phyloP scores from a whole-genome alignment of 2,329 filamentous ascomycete species.

The Trichothecium roseum region DNA sequence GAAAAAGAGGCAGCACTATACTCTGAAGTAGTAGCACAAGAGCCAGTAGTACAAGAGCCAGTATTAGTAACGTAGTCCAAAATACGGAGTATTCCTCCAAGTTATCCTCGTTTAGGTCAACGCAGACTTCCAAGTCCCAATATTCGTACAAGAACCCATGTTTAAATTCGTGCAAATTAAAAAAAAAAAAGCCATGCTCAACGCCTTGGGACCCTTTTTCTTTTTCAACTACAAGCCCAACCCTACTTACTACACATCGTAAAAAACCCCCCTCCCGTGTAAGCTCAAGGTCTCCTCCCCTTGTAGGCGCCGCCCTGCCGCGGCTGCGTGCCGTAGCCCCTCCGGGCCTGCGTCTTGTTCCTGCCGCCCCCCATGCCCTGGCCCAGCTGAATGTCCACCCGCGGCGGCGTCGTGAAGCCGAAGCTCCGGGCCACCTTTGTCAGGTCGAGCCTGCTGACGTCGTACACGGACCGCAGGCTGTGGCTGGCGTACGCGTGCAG shows the following conservation, averaged over 20 bases:
- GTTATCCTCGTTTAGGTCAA: too few relatives aligned
- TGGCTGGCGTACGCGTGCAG: conserved; percentile 88
- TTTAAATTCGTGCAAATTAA: neutral
- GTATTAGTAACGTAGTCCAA: too few relatives aligned
- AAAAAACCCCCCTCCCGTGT: too few relatives aligned
- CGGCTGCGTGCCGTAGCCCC: conserved; percentile 72
- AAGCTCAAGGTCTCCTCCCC: conserved; percentile 2
- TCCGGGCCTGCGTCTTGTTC: conserved; percentile 52
- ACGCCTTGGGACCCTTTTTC: neutral
- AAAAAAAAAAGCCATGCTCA: conserved; percentile 2
- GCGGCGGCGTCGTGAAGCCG: conserved; percentile 66
- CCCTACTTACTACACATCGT: too few relatives aligned
- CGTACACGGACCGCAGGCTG: conserved; percentile 49
- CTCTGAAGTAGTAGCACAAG: too few relatives aligned
- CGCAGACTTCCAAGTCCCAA: too few relatives aligned
- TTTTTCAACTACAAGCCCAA: too few relatives aligned
- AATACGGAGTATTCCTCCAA: too few relatives aligned
- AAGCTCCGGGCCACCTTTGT: conserved; percentile 78
- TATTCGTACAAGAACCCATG: too few relatives aligned
- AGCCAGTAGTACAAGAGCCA: too few relatives aligned
- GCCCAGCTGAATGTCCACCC: conserved; percentile 75
- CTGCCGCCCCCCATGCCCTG: conserved; percentile 70
- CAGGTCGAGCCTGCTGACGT: conserved; percentile 75
- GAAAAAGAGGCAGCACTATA: too few relatives aligned
- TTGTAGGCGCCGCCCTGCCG: conserved; percentile 34